These are phyloP conservation scores for Acer yangbiense DNA, from an alignment of 345 rosid genomes.

Conservation along the genomic window DNA sequence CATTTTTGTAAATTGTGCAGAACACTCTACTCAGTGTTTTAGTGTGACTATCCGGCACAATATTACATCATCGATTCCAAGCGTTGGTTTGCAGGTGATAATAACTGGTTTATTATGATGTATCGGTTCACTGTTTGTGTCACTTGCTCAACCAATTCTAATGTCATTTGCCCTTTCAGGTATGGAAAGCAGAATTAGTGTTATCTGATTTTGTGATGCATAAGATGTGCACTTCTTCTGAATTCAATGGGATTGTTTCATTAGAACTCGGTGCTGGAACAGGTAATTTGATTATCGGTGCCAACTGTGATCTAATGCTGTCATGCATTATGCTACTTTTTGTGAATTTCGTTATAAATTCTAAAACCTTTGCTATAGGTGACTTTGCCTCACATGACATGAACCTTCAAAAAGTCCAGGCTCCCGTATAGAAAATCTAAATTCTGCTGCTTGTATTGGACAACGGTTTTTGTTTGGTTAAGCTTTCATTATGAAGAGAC, in stretches of 20 bases:
- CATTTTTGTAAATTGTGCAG: conserved; percentile 32
- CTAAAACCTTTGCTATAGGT: not conserved
- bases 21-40: conserved; percentile 36
- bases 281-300: conserved; percentile 44
- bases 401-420: not conserved
- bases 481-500: not conserved
- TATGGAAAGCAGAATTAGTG: conserved; percentile 84
- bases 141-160: not conserved
- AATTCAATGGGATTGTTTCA: conserved; percentile 49
- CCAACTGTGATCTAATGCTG: not conserved
- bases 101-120: conserved; percentile 1
- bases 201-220: conserved; percentile 80
- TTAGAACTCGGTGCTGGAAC: conserved; percentile 94
- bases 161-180: conserved; percentile 43
- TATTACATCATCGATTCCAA: conserved; percentile 72
- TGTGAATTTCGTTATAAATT: not conserved
- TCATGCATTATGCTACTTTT: not conserved
- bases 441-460: not conserved
- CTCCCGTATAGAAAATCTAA: not conserved
- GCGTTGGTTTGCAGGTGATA: conserved; percentile 83
- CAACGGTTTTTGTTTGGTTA: not conserved
- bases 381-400: not conserved
- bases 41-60: conserved; percentile 61
- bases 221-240: conserved; percentile 62
- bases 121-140: conserved; percentile 2